Evolutionary conservation across 2,329 filamentous ascomycete species (phyloP), one percentile per base, ranked within the genome.

Genomic region (Colletotrichum simmondsii): DNA sequence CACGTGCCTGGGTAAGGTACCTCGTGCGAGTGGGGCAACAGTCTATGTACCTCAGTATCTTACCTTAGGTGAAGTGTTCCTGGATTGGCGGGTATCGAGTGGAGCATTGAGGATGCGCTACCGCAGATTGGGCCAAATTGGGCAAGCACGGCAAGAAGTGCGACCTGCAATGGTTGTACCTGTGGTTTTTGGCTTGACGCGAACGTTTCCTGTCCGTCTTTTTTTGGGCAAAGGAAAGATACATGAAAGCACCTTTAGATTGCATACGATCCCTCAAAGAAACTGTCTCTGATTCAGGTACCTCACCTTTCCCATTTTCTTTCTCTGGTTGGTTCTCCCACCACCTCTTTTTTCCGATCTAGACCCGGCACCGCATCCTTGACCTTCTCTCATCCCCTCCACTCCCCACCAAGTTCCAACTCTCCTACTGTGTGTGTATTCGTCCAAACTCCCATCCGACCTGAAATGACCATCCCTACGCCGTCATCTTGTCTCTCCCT

Each of bases 41-140:
- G 30, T 58, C 63, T 19, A 42, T 2, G 52, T 28, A 53, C 46
- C 32, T 35, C 11, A 10, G 32, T 35, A 35, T 11, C 11, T 35
- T 35, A 35, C 32, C 11, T 35, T 35, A 5, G 4, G 32, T 12
- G 32, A 35, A 35, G 53, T 61, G 70, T 72, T 68, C 70, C 70
- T 72, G 70, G 59, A 72, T 72, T 72, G 65, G 69, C 42, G 65
- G 65, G 59, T 53, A 60, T 42, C 1, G 4, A 22, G 56, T 42
- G 64, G 56, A n/a, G 22, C 14, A 49, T 19, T n/a, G 19, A 49
- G 19, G 42, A 49, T 49, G 42, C 46, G 32, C 65, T 56, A 59
- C 54, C 16, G 62, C 24, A 56, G 22, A 65, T 65, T 65, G 62
- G 49, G 49, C 52, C 12, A 37, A 42, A 59, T 59, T 67, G 68